Conservation (phyloP, 768 basidiomycete genomes). For the Leccinum incarnatum region DNA sequence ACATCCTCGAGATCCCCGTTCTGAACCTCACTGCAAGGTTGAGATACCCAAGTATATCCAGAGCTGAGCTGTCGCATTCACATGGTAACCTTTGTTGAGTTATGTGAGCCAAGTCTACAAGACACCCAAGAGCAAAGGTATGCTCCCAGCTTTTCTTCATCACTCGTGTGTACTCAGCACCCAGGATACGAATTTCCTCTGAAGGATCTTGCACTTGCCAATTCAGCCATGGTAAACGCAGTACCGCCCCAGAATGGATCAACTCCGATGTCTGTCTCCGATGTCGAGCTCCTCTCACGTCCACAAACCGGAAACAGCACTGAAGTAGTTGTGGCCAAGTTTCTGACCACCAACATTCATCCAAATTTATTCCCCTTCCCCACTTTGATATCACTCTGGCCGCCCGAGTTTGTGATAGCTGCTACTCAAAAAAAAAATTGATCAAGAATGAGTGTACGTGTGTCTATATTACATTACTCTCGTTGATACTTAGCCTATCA, state of each 20-base stretch:
- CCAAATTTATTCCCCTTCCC: too few relatives aligned
- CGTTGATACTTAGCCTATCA: slow-evolving; percentile 14
- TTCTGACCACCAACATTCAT: slow-evolving; percentile 27
- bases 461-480: slow-evolving; percentile 16
- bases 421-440: slow-evolving; percentile 63
- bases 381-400: too few relatives aligned
- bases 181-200: slow-evolving; percentile 84
- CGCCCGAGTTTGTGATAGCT: slow-evolving; percentile 57
- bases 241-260: slow-evolving; percentile 94
- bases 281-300: slow-evolving; percentile 71
- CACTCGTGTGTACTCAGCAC: not conserved
- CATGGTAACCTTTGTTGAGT: slow-evolving; percentile 67
- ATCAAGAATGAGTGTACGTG: slow-evolving; percentile 61
- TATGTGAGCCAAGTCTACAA: slow-evolving; percentile 84
- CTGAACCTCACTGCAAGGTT: slow-evolving; percentile 78
- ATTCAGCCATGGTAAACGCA: slow-evolving; percentile 88
- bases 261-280: slow-evolving; percentile 82
- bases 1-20: slow-evolving; percentile 74
- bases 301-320: slow-evolving; percentile 59
- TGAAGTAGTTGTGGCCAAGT: slow-evolving; percentile 38
- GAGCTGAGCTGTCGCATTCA: slow-evolving; percentile 91
- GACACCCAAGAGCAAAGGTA: slow-evolving; percentile 72
- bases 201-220: slow-evolving; percentile 63
- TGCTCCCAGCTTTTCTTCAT: slow-evolving; percentile 12
- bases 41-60: slow-evolving; percentile 77